phyloP scores from a whole-genome alignment of 148 eudicot species.

The Vaccinium corymbosum region DNA sequence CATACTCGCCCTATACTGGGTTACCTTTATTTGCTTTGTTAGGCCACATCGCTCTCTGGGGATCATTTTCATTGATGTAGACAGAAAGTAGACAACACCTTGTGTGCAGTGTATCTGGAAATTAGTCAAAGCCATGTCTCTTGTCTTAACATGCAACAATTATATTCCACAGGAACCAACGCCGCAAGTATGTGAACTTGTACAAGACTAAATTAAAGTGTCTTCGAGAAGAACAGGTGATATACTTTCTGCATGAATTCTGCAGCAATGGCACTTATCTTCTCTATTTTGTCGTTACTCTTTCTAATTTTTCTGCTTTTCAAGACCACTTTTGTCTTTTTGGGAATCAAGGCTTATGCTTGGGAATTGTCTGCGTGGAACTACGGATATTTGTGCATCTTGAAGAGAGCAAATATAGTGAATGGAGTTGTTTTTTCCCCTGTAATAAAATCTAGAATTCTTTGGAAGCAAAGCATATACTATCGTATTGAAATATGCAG shows the following conservation, averaged over 20 bases:
- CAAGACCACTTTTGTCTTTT: neutral
- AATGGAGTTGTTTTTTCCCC: neutral
- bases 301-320: neutral
- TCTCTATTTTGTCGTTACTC: neutral
- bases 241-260: constrained; percentile 15
- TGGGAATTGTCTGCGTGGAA: neutral
- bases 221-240: constrained; percentile 82
- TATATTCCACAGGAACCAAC: constrained; percentile 42
- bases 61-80: neutral
- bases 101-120: neutral
- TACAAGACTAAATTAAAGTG: constrained; percentile 80
- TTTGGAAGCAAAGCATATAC: neutral
- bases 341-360: constrained; percentile 1
- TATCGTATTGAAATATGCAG: neutral
- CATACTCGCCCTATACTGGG: neutral
- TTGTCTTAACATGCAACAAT: neutral
- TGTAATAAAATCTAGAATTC: neutral
- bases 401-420: neutral
- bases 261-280: neutral
- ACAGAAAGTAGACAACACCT: neutral
- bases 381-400: neutral
- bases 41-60: neutral
- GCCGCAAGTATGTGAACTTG: constrained; percentile 82
- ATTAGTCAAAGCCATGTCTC: neutral
- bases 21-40: neutral